Evolutionary conservation across 257 asterid genomes (phyloP).

Genomic region (Verbascum thapsus): DNA sequence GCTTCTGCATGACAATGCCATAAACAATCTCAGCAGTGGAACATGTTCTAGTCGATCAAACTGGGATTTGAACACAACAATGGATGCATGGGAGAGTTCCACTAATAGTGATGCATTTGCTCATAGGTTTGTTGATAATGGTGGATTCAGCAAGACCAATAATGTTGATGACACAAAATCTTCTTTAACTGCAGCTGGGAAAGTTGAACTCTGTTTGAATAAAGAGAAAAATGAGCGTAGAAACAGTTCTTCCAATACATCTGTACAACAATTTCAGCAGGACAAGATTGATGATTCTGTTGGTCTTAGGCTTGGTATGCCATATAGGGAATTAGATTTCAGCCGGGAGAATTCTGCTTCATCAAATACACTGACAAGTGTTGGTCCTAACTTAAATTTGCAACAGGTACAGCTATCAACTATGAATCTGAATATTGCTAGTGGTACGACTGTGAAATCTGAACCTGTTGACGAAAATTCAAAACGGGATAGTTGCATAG

Average conservation of each 20-base stretch:
- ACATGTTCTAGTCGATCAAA: slow-evolving; percentile 54
- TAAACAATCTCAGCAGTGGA: slow-evolving; percentile 29
- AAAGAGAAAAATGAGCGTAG: slow-evolving; percentile 50
- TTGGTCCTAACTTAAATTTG: slow-evolving; percentile 31
- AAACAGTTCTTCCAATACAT: slow-evolving; percentile 36
- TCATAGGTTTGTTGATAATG: slow-evolving; percentile 31
- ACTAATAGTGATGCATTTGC: slow-evolving; percentile 33
- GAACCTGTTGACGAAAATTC: slow-evolving; percentile 67
- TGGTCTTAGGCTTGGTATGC: slow-evolving; percentile 63
- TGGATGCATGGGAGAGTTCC: slow-evolving; percentile 90
- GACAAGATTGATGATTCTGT: slow-evolving; percentile 54
- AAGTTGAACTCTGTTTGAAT: slow-evolving; percentile 31
- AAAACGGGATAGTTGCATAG: slow-evolving; percentile 37
- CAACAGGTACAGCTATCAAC: slow-evolving; percentile 31
- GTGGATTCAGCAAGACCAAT: slow-evolving; percentile 31
- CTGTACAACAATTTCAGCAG: slow-evolving; percentile 32
- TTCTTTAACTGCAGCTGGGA: slow-evolving; percentile 34
- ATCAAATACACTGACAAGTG: slow-evolving; percentile 32
- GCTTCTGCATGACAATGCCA: slow-evolving; percentile 25
- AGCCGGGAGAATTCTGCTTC: slow-evolving; percentile 34
- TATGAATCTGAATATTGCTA: slow-evolving; percentile 33
- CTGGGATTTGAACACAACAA: slow-evolving; percentile 91
- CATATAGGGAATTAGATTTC: slow-evolving; percentile 33
- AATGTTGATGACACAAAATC: slow-evolving; percentile 29
- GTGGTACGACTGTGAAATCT: slow-evolving; percentile 47